Evolutionary conservation across 225 moss, liverwort and hornwort genomes (phyloP).

Genomic region (Rhytidiadelphus loreus): DNA sequence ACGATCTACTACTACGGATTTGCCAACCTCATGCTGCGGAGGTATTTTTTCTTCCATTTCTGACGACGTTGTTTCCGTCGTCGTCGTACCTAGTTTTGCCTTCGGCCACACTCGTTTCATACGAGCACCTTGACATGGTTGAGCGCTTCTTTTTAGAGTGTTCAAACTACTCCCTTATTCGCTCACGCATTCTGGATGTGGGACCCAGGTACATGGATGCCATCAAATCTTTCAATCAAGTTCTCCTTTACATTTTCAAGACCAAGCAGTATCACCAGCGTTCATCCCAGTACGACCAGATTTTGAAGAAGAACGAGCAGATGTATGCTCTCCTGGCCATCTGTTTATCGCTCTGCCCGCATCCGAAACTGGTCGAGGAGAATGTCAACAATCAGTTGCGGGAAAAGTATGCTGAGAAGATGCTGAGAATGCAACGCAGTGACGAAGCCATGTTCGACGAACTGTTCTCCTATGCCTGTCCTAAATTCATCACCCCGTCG

Average conservation of each 20-base stretch:
- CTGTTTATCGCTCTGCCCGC: constrained; percentile 84
- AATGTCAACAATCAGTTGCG: constrained; percentile 95
- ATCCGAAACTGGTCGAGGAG: constrained; percentile 89
- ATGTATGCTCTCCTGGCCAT: constrained; percentile 96
- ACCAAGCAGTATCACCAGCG: constrained; percentile 97
- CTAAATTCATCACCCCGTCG: constrained; percentile 97
- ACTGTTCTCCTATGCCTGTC: constrained; percentile 92
- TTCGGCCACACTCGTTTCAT: not conserved
- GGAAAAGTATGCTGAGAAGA: constrained; percentile 98
- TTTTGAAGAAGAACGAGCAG: constrained; percentile 98
- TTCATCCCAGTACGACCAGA: constrained; percentile 94
- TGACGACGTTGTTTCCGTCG: not conserved
- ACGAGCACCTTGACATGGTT: not conserved
- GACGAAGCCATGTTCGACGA: constrained; percentile 96
- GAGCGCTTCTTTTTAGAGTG: not conserved
- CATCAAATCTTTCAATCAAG: constrained; percentile 91
- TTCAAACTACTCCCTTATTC: not conserved
- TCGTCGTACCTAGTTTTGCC: not conserved
- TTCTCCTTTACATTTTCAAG: constrained; percentile 88
- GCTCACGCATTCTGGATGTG: not conserved
- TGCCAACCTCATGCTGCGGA: constrained; percentile 93
- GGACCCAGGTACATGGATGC: constrained; percentile 71
- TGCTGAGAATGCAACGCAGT: constrained; percentile 96
- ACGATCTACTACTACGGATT: constrained; percentile 96
- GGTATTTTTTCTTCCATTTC: constrained; percentile 21